Conservation (phyloP, 345 rosid species). For the Melaleuca alternifolia region DNA sequence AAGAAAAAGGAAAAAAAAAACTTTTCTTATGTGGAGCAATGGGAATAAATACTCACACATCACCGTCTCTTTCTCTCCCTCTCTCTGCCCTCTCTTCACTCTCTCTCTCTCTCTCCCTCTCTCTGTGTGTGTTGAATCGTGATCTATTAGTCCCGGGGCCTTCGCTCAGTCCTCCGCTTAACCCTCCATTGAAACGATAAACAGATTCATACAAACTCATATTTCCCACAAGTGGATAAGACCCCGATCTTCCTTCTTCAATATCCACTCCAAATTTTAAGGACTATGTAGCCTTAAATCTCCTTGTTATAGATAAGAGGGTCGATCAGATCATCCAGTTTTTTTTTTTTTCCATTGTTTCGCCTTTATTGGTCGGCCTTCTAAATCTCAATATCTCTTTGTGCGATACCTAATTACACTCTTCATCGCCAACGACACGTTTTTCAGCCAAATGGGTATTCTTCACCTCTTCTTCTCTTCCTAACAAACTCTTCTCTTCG, state of each 20-base stretch:
- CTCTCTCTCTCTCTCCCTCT: background rate
- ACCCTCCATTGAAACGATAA: slow-evolving; percentile 21
- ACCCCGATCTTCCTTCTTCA: slow-evolving; percentile 9
- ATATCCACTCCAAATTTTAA: slow-evolving; percentile 17
- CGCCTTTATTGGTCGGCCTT: background rate
- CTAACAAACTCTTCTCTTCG: background rate
- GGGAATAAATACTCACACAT: slow-evolving; percentile 29
- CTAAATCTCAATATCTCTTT: background rate
- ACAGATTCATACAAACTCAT: background rate
- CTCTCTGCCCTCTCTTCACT: background rate
- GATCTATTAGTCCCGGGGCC: slow-evolving; percentile 22
- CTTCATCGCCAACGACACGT: background rate
- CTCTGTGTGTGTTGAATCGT: slow-evolving; percentile 29
- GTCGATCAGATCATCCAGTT: background rate
- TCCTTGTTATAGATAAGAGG: background rate
- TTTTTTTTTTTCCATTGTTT: background rate
- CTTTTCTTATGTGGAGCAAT: slow-evolving; percentile 2
- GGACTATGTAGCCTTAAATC: background rate
- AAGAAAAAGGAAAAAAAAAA: background rate
- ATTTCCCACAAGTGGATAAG: slow-evolving; percentile 32
- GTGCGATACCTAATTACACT: background rate
- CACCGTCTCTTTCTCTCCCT: slow-evolving; percentile 4
- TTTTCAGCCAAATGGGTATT: background rate
- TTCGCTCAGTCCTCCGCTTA: slow-evolving; percentile 37
- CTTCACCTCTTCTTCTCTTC: background rate